Base-by-base conservation (phyloP, 2,329 filamentous ascomycete species). In the Alternaria brassicae region DNA sequence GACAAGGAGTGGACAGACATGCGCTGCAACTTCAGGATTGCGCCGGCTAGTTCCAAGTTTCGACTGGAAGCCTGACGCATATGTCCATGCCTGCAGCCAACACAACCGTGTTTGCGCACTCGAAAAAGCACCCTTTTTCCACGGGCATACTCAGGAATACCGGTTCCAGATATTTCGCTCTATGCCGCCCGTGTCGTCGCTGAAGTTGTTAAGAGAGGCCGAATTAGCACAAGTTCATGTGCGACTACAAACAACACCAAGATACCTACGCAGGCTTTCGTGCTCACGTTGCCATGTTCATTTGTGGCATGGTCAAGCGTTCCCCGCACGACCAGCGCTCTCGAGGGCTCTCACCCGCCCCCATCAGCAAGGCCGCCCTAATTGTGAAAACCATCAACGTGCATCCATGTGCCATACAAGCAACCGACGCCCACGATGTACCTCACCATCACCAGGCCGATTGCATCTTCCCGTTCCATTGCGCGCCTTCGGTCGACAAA, bases 11-110 rank as follows among this genome's bases (percentile, higher is more conserved):
- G 44, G 36, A 17, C 32, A 30, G 23, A 13, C 21, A 27, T 45
- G 45, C 30, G 37, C 52, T 56, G 60, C 59, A 60, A 47, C 39
- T 47, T 34, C 48, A 42, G n/a, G 13, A 53, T 30, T 28, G 21
- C 32, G 21, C 41, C 23, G 27, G 19, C 44, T 56, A 53, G 39
- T 36, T 32, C 25, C 39, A 42, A 28, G 39, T 56, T 52, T 15
- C 37, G 52, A 51, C 48, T 13, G 41, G 40, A 45, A 40, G 32
- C 42, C 49, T n/a, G 48, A 60, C 13, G 41, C 30, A 48, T 12
- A 37, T 40, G 10, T 40, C 36, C 48, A 48, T 9, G 12, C 32
- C 30, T 42, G 44, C 56, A 44, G 25, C 41, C 41, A 25, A 41
- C 7, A 25, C 32, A 9, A 36, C 36, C 6, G 25, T 12, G 6